Evolutionary conservation across 805 yeast genomes (phyloP), one percentile per base, ranked within the genome.

Genomic region (Myxozyma udenii): DNA sequence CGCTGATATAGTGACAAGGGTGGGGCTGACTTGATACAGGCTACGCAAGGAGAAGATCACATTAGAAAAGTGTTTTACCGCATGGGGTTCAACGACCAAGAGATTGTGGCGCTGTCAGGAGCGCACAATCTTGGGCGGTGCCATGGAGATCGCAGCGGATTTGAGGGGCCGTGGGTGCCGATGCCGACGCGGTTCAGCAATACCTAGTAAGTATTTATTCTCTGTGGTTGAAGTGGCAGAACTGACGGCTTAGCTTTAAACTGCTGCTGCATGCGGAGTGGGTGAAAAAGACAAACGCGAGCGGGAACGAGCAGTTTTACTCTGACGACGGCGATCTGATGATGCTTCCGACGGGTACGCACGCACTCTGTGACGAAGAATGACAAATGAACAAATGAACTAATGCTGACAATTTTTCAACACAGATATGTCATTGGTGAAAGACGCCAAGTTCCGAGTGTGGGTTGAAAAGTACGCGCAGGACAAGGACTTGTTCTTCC

Each of bases 111-210:
- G 7, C 66, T 87, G 46, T 72, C 84, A 50, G 89, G 89, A 43
- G 90, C 90, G 1, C 95, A 87, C 68, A 77, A 82, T 19, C 69
- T 86, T 40, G 95, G 95, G 32, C 76, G 87, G 50, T 84, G 93
- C 61, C 95, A 87, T 66, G 44, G 41, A 5, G 61, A 70, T 33
- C 76, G 76, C 50, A 76, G 84, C 16, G 93, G 91, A 1, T 87
- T 73, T 71, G 88, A 83, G 57, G 93, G 95, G 6, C 88, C 88
- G 53, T 86, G 95, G 95, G 90, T 91, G 35, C 84, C 84, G 49
- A 79, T 85, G 36, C 87, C 93, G 49, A 85, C 84, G 26, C 68
- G 74, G 58, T 84, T 88, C 66, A 75, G 83, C 46, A 88, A 87
- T 71, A 87, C 86, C 38, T 87, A 85, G 55, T 60, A 38, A 16